These are phyloP conservation scores for Cornus suecica DNA, from an alignment of 148 eudicot species.

Conservation along the genomic window DNA sequence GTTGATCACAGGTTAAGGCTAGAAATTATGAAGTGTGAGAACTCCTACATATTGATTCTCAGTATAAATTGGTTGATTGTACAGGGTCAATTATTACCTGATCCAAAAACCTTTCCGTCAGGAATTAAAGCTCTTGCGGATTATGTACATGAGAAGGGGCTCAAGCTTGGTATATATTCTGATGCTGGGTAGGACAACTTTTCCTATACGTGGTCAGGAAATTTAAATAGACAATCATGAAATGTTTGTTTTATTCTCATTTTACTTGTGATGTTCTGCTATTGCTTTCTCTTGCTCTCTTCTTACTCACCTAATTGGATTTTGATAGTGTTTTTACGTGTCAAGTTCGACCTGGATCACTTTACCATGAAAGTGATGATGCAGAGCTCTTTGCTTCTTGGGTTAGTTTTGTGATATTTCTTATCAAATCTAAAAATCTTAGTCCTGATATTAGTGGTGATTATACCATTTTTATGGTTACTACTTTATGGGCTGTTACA, in stretches of 20 bases:
- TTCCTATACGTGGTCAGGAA: not conserved
- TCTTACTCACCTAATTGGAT: conserved; percentile 10
- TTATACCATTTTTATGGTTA: not conserved
- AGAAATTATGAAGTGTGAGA: not conserved
- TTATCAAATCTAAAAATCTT: not conserved
- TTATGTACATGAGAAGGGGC: conserved; percentile 84
- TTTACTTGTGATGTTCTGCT: not conserved
- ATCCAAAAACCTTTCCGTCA: conserved; percentile 66
- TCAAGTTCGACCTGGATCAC: conserved; percentile 80
- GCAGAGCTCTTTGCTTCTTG: conserved; percentile 75
- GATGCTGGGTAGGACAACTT: conserved; percentile 85
- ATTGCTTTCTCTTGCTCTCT: not conserved
- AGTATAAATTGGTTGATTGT: conserved; percentile 3
- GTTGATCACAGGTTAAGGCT: not conserved
- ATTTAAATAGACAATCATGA: not conserved
- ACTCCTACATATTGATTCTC: not conserved
- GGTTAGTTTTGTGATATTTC: conserved; percentile 47
- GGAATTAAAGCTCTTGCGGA: conserved; percentile 93
- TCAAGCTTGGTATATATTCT: conserved; percentile 95
- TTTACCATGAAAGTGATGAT: conserved; percentile 57
- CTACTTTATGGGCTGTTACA: not conserved
- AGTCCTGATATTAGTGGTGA: not conserved
- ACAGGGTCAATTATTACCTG: conserved; percentile 65
- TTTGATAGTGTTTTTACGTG: conserved; percentile 57
- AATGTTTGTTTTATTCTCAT: not conserved